Evolutionary conservation across 345 rosid species (phyloP).

Genomic region (Corchorus capsularis): DNA sequence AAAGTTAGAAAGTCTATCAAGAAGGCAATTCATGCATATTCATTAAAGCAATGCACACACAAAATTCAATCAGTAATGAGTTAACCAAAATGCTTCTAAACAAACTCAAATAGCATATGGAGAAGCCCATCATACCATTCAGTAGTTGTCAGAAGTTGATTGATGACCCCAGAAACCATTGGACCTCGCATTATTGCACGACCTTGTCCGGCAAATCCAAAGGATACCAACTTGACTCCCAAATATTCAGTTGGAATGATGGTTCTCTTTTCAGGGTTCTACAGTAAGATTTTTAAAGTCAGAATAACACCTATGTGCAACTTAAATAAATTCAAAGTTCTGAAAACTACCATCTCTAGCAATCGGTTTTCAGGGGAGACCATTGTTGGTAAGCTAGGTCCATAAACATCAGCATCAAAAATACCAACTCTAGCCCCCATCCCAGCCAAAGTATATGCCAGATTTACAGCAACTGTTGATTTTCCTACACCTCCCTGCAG

Average conservation of each 20-base stretch:
- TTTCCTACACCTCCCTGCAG: slow-evolving; percentile 99
- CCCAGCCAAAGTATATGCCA: slow-evolving; percentile 87
- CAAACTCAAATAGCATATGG: neutral
- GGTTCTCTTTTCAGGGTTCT: slow-evolving; percentile 87
- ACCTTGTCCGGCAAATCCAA: slow-evolving; percentile 97
- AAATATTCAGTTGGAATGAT: slow-evolving; percentile 92
- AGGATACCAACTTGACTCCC: slow-evolving; percentile 95
- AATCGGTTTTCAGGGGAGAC: slow-evolving; percentile 84
- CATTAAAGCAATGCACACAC: slow-evolving; percentile 4
- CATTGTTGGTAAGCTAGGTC: slow-evolving; percentile 97
- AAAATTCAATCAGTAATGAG: neutral
- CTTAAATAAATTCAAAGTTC: slow-evolving; percentile 10
- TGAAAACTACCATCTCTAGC: slow-evolving; percentile 71
- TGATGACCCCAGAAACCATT: slow-evolving; percentile 97
- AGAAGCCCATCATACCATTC: slow-evolving; percentile 66
- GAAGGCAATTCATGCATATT: neutral
- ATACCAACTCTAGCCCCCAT: slow-evolving; percentile 98
- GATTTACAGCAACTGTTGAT: slow-evolving; percentile 95
- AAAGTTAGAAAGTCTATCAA: neutral
- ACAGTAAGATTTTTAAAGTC: slow-evolving; percentile 24
- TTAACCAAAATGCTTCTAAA: neutral
- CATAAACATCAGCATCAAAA: slow-evolving; percentile 96
- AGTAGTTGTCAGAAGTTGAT: slow-evolving; percentile 88
- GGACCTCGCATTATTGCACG: slow-evolving; percentile 98
- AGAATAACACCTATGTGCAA: slow-evolving; percentile 16